phyloP scores from a whole-genome alignment of 2,329 filamentous ascomycete genomes.

The Diplocarpon mali region DNA sequence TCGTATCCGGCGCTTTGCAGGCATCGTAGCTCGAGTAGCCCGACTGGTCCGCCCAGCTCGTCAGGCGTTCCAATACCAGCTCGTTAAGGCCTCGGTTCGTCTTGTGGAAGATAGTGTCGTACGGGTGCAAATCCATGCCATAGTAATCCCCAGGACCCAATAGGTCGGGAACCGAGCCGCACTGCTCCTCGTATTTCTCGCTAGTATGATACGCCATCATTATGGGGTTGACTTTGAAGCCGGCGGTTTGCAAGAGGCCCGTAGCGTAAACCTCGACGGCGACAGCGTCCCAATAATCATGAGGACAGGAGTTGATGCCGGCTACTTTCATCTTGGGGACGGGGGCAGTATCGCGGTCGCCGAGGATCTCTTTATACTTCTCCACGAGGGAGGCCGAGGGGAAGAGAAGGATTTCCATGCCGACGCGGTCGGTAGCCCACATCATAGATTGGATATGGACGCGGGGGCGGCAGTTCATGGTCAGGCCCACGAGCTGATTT shows the following conservation, averaged over 20 bases:
- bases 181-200: conserved; percentile 5
- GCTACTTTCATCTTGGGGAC: conserved; percentile 2
- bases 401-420: conserved; percentile 20
- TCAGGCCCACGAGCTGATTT: conserved; percentile 22
- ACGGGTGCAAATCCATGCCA: conserved; percentile 23
- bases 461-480: conserved; percentile 17
- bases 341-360: neutral
- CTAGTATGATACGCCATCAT: conserved; percentile 17
- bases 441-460: conserved; percentile 24
- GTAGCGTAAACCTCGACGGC: conserved; percentile 19
- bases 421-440: conserved; percentile 20
- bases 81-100: conserved; percentile 17
- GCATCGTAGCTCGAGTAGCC: conserved; percentile 22
- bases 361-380: conserved; percentile 3
- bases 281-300: conserved; percentile 16
- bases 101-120: conserved; percentile 23
- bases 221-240: conserved; percentile 19
- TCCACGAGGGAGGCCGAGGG: conserved; percentile 6
- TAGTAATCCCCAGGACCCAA: conserved; percentile 14
- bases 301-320: conserved; percentile 5
- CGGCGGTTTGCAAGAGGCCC: conserved; percentile 14
- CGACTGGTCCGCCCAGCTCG: conserved; percentile 17
- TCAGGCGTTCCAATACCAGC: conserved; percentile 12
- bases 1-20: conserved; percentile 3
- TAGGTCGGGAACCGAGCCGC: conserved; percentile 11